These are phyloP conservation scores for Nakazawaea wickerhamii DNA, from an alignment of 805 yeast species.

Conservation along the genomic window DNA sequence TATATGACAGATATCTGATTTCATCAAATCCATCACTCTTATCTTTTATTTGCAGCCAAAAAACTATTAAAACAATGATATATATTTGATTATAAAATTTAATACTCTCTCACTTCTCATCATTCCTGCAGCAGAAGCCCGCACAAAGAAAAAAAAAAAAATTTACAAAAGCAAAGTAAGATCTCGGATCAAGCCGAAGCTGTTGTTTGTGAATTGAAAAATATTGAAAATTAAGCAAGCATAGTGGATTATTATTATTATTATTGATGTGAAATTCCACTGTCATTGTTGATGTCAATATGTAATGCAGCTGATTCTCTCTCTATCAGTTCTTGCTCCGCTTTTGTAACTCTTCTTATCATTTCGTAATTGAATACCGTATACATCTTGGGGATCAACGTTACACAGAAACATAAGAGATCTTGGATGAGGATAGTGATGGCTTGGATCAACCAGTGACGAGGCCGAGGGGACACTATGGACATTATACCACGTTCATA, in stretches of 20 bases:
- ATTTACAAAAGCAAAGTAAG: not conserved
- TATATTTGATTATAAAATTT: too few species aligned
- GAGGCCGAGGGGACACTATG: not conserved
- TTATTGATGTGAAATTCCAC: not conserved
- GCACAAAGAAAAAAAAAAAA: not conserved
- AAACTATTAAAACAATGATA: too few species aligned
- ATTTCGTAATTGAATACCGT: slow-evolving; percentile 9
- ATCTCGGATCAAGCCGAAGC: slow-evolving; percentile 3
- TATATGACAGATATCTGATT: too few species aligned
- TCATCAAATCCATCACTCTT: not conserved
- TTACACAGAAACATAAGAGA: slow-evolving; percentile 5
- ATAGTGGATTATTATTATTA: not conserved
- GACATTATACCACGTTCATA: not conserved
- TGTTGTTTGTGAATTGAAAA: too few species aligned
- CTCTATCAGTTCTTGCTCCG: slow-evolving; percentile 5
- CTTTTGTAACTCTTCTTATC: slow-evolving; percentile 7
- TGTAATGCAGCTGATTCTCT: not conserved
- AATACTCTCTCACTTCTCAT: too few species aligned
- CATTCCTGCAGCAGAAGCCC: not conserved
- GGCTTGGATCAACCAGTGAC: not conserved
- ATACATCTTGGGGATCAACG: slow-evolving; percentile 10
- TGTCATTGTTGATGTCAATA: not conserved
- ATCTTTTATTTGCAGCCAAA: too few species aligned
- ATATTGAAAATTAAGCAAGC: too few species aligned
- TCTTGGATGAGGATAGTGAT: slow-evolving; percentile 5